Base-by-base conservation (phyloP, 148 eudicot species). In the Chenopodium album region DNA sequence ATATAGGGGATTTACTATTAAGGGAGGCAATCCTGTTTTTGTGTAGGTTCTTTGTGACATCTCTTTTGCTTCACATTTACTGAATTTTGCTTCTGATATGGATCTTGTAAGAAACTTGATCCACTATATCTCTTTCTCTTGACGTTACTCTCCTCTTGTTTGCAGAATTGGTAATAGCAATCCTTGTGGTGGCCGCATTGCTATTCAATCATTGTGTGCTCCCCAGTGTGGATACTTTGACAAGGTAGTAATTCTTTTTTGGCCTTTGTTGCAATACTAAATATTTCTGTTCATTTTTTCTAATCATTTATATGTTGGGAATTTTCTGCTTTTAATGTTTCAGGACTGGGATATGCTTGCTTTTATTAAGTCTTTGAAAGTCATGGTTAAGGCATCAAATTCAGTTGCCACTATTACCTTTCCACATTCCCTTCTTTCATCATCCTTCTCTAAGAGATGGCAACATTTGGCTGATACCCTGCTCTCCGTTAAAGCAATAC, bases 381-480 rank as follows among this genome's bases (percentile, higher is more conserved):
- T 87, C 86, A 89, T 91, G 84, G 83, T 93, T 32, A 86, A 92
- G 83, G 85, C 89, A 79, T 91, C 97, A 81, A 92, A 92, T 86
- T 92, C 94, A 68, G 97, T 95, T 86, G 98, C 94, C 26, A 76
- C 93, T 60, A 47, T 95, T 76, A 92, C 96, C 65, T 93, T 91
- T 85, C 94, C 98, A 7, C 90, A 92, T 73, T 86, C 94, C 28
- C 92, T 93, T 77, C 86, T 95, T 74, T 90, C 98, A 64, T 81
- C 94, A 76, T 85, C 94, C 77, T 88, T 89, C 86, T 90, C 93
- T 56, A 95, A 90, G 84, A 85, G 97, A 88, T 92, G 90, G 93
- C 98, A 95, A 85, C 98, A 95, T 91, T 86, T 95, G 90, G 98
- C 98, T 54, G 98, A 95, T 86, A 95, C 94, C 26, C 86, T 95